These are phyloP conservation scores for Pistacia integerrima DNA, from an alignment of 345 rosid species.

Conservation along the genomic window DNA sequence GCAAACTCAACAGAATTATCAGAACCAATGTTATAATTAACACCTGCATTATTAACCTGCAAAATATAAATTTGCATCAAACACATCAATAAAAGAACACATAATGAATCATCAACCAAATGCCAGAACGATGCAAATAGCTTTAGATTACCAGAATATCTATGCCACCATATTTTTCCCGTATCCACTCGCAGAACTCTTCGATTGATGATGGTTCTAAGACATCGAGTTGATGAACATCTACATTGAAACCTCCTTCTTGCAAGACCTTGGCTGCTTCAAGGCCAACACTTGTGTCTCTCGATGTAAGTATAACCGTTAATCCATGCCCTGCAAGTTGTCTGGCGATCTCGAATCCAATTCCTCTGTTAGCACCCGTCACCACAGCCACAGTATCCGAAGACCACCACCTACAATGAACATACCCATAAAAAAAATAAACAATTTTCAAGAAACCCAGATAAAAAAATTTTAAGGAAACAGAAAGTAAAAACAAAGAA, in stretches of 20 bases:
- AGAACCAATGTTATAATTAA: conserved; percentile 73
- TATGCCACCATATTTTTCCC: conserved; percentile 58
- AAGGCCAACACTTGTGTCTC: conserved; percentile 71
- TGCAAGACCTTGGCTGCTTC: conserved; percentile 79
- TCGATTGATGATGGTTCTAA: conserved; percentile 56
- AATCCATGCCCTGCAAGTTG: conserved; percentile 88
- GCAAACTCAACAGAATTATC: conserved; percentile 79
- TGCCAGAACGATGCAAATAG: background rate
- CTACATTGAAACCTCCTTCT: conserved; percentile 85
- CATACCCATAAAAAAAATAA: conserved; percentile 2
- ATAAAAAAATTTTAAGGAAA: background rate
- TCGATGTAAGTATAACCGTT: conserved; percentile 72
- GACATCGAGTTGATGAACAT: conserved; percentile 78
- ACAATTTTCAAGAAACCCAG: background rate
- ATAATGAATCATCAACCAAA: background rate
- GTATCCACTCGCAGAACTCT: conserved; percentile 63
- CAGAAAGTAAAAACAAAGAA: background rate
- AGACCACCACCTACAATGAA: conserved; percentile 85
- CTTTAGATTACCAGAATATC: conserved; percentile 69
- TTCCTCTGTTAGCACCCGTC: conserved; percentile 91
- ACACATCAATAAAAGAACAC: conserved; percentile 8
- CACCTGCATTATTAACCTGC: conserved; percentile 97
- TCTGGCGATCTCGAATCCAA: conserved; percentile 89
- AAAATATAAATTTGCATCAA: conserved; percentile 16
- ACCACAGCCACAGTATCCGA: conserved; percentile 81